Base-by-base conservation (phyloP, 371 early-diverging fungal species). In the Entomophthora muscae region DNA sequence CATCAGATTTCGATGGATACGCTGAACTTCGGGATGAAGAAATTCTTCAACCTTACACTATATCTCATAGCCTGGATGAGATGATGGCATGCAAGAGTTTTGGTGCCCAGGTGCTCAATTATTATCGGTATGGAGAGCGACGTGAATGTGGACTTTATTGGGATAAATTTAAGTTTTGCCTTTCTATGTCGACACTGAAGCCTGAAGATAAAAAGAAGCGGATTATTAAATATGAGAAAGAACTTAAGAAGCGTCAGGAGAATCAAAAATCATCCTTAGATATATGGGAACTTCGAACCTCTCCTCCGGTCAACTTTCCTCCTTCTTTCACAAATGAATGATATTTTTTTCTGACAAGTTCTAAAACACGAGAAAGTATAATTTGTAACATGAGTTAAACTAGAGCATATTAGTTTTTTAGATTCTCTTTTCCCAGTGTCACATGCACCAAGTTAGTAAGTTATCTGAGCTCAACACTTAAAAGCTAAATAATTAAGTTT, bases 101-200 rank as follows among this genome's bases (percentile, higher is more conserved):
- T 26, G 56, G 56, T 26, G 24, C 22, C 3, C 56, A 55, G 26
- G 0, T 55, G 56, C 12, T 55, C 26, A 3, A 55, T 55, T 55
- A 55, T 55, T 55, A 55, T 0, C 56, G 56, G 28, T 55, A 55
- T 26, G 56, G 56, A 24, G n/a, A 27, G 13, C 22, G 28, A 22
- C 22, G 28, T 22, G 56, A 55, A 7, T 55, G 56, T 26, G 22
- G 13, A 7, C 28, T 55, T 12, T 12, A 24, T 17, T 55, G 56
- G 56, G 28, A 55, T 7, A 55, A 27, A n/a, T 55, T 55, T 55
- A 55, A 55, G 56, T 55, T 55, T 55, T 22, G 56, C 12, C 10
- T 55, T 3, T 24, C 56, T 13, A 12, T 55, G 26, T 24, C 56
- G 22, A 55, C 56, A 17, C n/a, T 22, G 17, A 17, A 26, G 7